These are phyloP conservation scores for Rhododendron molle DNA, from an alignment of 148 eudicot species.

Conservation along the genomic window DNA sequence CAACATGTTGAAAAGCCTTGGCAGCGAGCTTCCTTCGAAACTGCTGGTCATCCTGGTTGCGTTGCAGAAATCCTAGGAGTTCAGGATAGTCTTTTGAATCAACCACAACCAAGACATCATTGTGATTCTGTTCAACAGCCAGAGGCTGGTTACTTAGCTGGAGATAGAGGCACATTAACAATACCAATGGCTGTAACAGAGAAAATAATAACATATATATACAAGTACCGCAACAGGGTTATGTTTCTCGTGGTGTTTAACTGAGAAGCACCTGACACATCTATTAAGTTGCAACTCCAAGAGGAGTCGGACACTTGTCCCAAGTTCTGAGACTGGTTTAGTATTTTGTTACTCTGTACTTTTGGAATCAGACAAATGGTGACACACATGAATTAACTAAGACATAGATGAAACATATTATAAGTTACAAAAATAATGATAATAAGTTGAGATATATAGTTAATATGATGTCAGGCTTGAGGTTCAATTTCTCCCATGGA, in stretches of 20 bases:
- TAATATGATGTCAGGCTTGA: not conserved
- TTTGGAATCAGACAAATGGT: not conserved
- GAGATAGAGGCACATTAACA: not conserved
- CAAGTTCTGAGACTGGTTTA: not conserved
- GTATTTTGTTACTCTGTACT: not conserved
- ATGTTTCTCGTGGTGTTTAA: too few relatives aligned
- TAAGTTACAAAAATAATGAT: not conserved
- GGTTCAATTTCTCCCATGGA: not conserved
- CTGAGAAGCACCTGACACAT: too few relatives aligned
- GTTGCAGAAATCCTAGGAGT: constrained; percentile 58
- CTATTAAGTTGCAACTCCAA: not conserved
- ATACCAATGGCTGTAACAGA: not conserved
- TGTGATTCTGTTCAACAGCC: constrained; percentile 66
- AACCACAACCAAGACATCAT: constrained; percentile 90
- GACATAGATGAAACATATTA: not conserved
- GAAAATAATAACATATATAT: not conserved
- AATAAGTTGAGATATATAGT: not conserved
- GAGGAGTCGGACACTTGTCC: not conserved
- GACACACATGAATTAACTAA: not conserved
- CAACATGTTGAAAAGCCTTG: constrained; percentile 92
- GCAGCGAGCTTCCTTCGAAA: constrained; percentile 80
- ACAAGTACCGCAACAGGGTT: too few relatives aligned
- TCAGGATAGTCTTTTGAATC: constrained; percentile 79
- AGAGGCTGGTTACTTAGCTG: not conserved
- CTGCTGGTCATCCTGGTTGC: constrained; percentile 46